Evolutionary conservation across 2,329 filamentous ascomycete species (phyloP).

Genomic region (Aureobasidium sp.): DNA sequence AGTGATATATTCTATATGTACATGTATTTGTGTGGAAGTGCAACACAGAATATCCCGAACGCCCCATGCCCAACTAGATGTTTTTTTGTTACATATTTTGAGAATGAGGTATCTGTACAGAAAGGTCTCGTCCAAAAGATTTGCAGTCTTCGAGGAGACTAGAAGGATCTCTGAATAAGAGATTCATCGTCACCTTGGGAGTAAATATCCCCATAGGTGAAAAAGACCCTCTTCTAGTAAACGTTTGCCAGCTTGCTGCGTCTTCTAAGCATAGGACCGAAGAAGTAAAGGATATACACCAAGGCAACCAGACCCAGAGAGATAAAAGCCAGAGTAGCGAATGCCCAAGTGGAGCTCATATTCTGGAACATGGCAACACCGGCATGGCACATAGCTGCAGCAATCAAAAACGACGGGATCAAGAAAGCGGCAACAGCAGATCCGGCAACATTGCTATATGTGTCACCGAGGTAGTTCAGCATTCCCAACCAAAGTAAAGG

Average conservation of each 20-base stretch:
- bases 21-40: neutral
- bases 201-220: neutral
- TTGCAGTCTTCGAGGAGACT: neutral
- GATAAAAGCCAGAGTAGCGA: slow-evolving; percentile 12
- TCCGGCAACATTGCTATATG: slow-evolving; percentile 13
- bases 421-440: slow-evolving; percentile 12
- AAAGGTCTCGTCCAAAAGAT: too few relatives aligned
- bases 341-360: slow-evolving; percentile 13
- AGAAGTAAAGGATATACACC: slow-evolving; percentile 15
- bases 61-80: neutral
- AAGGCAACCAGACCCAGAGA: slow-evolving; percentile 4
- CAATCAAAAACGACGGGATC: slow-evolving; percentile 13
- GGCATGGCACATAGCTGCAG: slow-evolving; percentile 13
- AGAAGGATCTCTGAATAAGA: neutral
- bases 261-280: slow-evolving; percentile 6
- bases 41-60: neutral
- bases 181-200: too few relatives aligned
- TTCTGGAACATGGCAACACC: slow-evolving; percentile 16
- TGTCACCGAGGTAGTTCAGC: slow-evolving; percentile 12
- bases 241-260: slow-evolving; percentile 10
- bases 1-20: neutral
- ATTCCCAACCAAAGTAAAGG: slow-evolving; percentile 14
- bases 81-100: neutral
- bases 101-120: neutral
- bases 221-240: neutral